phyloP scores from a whole-genome alignment of 495 filamentous ascomycete genomes.

The Hamigera avellanea region DNA sequence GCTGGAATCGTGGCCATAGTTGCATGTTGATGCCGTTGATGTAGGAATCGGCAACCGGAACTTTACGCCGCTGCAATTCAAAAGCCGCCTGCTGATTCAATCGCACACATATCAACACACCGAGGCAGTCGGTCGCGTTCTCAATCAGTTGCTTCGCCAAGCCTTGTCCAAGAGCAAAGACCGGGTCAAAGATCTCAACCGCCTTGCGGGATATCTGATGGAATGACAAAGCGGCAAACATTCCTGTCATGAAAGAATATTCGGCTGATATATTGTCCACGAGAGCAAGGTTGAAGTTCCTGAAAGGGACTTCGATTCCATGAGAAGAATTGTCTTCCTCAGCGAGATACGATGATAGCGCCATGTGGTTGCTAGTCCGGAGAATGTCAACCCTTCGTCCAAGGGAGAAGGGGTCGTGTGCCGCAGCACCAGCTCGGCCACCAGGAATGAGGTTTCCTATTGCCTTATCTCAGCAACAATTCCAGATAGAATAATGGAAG shows the following conservation, averaged over 20 bases:
- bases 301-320: conserved; percentile 81
- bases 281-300: conserved; percentile 86
- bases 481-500: no score
- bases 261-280: conserved; percentile 92
- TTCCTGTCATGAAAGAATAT: conserved; percentile 83
- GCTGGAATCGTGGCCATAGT: conserved; percentile 91
- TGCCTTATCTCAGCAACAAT: no score
- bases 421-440: conserved; percentile 39
- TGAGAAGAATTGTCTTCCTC: conserved; percentile 80
- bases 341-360: conserved; percentile 68
- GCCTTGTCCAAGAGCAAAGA: conserved; percentile 65
- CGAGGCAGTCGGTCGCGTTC: conserved; percentile 69
- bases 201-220: conserved; percentile 54
- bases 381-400: conserved; percentile 76
- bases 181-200: conserved; percentile 69
- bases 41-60: conserved; percentile 81
- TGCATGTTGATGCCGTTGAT: conserved; percentile 93
- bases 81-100: conserved; percentile 90
- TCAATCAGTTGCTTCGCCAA: conserved; percentile 69
- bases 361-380: conserved; percentile 53
- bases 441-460: conserved; percentile 22
- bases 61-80: conserved; percentile 79
- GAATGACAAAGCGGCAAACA: conserved; percentile 60
- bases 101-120: conserved; percentile 80
- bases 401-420: conserved; percentile 80